phyloP scores from a whole-genome alignment of 352 stramenopile species.

The Phytophthora pluvialis region DNA sequence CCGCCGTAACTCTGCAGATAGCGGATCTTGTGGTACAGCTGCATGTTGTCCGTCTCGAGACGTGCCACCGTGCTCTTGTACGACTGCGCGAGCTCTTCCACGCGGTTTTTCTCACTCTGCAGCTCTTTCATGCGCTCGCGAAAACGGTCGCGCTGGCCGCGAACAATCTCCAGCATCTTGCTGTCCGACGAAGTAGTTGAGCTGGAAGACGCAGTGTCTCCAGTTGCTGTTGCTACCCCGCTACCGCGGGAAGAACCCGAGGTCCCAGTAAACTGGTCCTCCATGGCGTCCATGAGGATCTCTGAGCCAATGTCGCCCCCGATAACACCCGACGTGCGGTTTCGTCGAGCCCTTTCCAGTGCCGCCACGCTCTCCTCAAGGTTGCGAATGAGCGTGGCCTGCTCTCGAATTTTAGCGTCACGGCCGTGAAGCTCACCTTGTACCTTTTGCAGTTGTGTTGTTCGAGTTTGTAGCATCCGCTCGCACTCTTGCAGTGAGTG shows the following conservation, averaged over 20 bases:
- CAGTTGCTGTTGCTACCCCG: slow-evolving; percentile 9
- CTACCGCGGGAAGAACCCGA: slow-evolving; percentile 27
- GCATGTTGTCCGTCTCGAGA: slow-evolving; percentile 91
- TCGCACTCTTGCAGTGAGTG: slow-evolving; percentile 76
- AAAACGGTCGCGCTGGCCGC: slow-evolving; percentile 81
- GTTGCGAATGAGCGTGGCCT: slow-evolving; percentile 53
- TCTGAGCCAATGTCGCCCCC: slow-evolving; percentile 61
- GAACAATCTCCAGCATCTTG: slow-evolving; percentile 89
- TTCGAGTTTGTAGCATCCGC: slow-evolving; percentile 43
- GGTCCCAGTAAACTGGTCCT: slow-evolving; percentile 51
- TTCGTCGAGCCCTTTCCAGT: slow-evolving; percentile 53
- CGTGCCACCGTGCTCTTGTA: slow-evolving; percentile 71
- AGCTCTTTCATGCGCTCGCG: slow-evolving; percentile 86
- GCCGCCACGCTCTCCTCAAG: slow-evolving; percentile 74
- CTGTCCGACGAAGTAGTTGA: slow-evolving; percentile 48
- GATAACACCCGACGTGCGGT: slow-evolving; percentile 24
- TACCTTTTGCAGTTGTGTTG: slow-evolving; percentile 40
- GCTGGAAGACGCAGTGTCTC: slow-evolving; percentile 11
- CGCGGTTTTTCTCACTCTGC: slow-evolving; percentile 71
- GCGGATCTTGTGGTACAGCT: slow-evolving; percentile 92
- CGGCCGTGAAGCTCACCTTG: slow-evolving; percentile 44
- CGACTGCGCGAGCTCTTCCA: slow-evolving; percentile 69
- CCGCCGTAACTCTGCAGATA: slow-evolving; percentile 84
- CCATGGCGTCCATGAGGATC: slow-evolving; percentile 77
- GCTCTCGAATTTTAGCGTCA: slow-evolving; percentile 54